Conservation (phyloP, 78 protist species). For the Guillardia theta region DNA sequence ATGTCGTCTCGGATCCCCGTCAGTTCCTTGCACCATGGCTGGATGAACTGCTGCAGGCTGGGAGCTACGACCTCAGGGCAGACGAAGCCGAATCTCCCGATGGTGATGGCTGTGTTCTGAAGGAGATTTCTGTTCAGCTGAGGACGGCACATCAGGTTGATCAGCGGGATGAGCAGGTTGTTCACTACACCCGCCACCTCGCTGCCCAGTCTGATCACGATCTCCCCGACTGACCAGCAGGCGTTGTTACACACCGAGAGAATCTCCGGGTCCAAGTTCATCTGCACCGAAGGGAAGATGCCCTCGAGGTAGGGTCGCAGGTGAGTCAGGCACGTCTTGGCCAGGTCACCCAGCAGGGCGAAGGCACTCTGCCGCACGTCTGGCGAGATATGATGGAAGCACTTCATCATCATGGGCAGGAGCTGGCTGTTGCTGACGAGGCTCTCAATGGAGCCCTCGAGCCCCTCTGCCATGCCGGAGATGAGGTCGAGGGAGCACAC, state of each 20-base stretch:
- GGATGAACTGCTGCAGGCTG: neutral
- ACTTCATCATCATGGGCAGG: constrained; percentile 54
- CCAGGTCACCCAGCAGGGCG: constrained; percentile 82
- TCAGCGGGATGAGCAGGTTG: constrained; percentile 56
- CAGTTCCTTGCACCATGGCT: constrained; percentile 67
- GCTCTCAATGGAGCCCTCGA: constrained; percentile 61
- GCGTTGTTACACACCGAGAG: constrained; percentile 82
- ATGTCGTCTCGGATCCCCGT: constrained; percentile 66
- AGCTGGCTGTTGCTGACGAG: constrained; percentile 50
- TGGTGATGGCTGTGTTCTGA: constrained; percentile 59
- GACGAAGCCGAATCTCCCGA: constrained; percentile 69
- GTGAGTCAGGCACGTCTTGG: constrained; percentile 48
- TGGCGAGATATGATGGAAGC: constrained; percentile 43
- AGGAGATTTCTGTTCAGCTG: neutral
- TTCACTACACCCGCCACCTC: constrained; percentile 40
- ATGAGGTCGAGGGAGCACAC: constrained; percentile 77
- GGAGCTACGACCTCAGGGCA: constrained; percentile 16
- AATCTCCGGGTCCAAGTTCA: constrained; percentile 47
- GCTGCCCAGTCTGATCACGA: constrained; percentile 42
- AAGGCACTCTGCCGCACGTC: constrained; percentile 77
- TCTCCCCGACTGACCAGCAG: constrained; percentile 85
- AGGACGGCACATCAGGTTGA: neutral
- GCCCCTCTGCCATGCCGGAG: constrained; percentile 78
- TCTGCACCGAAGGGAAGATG: constrained; percentile 49
- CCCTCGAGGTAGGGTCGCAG: constrained; percentile 47